Percentiles rank a stretch among this genome's conserved stretches.
Conservation (phyloP, 495 filamentous ascomycete species). For the Darksidea phi region DNA sequence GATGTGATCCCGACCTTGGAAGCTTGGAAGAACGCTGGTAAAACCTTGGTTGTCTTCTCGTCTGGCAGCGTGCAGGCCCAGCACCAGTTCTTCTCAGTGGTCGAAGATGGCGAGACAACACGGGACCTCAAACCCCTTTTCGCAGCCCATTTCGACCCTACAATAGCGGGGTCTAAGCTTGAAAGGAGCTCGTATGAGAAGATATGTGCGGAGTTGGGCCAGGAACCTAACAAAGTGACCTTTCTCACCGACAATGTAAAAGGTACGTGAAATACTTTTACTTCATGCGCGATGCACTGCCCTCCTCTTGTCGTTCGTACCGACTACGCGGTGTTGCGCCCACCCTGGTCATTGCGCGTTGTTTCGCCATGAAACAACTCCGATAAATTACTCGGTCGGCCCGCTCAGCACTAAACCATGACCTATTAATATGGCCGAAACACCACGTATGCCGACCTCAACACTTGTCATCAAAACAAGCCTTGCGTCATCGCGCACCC, state of each 20-base stretch:
- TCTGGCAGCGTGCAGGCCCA: constrained; percentile 70
- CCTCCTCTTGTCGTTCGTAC: constrained; percentile 1
- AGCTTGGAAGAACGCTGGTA: constrained; percentile 50
- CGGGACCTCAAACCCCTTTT: constrained; percentile 56
- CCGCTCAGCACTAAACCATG: neutral
- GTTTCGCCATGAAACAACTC: constrained; percentile 25
- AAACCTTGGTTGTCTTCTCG: constrained; percentile 65
- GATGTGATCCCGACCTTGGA: constrained; percentile 61
- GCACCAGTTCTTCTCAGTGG: constrained; percentile 67
- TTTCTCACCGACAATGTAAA: constrained; percentile 72
- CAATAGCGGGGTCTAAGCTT: constrained; percentile 68
- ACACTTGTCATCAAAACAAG: neutral
- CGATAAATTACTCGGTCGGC: neutral
- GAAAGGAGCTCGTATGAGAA: constrained; percentile 59
- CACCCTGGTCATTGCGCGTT: constrained; percentile 3
- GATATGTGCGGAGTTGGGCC: constrained; percentile 52
- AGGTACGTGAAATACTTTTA: constrained; percentile 28
- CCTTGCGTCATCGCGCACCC: neutral
- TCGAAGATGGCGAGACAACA: constrained; percentile 52
- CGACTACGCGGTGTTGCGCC: neutral
- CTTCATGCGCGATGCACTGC: neutral
- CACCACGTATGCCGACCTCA: too few species aligned
- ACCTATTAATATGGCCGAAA: neutral
- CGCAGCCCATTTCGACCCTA: constrained; percentile 63
- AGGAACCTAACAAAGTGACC: constrained; percentile 49